Conservation (phyloP, 371 early-diverging fungal species). For the Racocetra persica region DNA sequence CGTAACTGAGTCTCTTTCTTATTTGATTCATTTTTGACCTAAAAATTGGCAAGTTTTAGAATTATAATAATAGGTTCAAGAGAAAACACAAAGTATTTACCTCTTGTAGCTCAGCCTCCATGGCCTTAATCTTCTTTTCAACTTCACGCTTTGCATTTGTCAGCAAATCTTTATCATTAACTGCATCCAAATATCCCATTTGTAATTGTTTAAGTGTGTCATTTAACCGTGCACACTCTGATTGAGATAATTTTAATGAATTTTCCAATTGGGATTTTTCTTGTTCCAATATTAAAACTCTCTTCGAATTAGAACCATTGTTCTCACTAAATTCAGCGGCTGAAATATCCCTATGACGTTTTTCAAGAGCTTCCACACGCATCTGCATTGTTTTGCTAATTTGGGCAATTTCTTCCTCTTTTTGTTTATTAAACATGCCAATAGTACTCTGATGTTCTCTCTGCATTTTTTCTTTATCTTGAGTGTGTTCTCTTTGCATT, state of each 20-base stretch:
- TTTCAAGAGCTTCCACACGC: constrained; percentile 17
- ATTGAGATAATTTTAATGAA: constrained; percentile 1
- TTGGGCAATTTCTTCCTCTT: background rate
- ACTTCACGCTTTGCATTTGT: background rate
- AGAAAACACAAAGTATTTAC: background rate
- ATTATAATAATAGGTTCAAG: background rate
- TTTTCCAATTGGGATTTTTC: background rate
- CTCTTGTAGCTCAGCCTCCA: constrained; percentile 1
- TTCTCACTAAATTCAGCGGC: no score
- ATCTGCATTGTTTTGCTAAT: constrained; percentile 2
- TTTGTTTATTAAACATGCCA: background rate
- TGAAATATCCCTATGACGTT: background rate
- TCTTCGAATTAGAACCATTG: background rate
- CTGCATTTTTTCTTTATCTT: constrained; percentile 5
- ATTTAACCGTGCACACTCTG: constrained; percentile 2
- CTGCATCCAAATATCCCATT: constrained; percentile 14
- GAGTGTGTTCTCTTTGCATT: background rate
- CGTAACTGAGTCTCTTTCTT: background rate
- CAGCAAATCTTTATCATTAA: constrained; percentile 29
- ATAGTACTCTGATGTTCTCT: background rate
- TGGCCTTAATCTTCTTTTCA: constrained; percentile 3
- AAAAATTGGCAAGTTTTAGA: background rate
- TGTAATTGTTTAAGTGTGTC: constrained; percentile 9
- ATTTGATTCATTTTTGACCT: background rate
- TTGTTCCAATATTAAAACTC: background rate